Evolutionary conservation across 2,329 filamentous ascomycete species (phyloP).

Genomic region (Exophiala aquamarina): DNA sequence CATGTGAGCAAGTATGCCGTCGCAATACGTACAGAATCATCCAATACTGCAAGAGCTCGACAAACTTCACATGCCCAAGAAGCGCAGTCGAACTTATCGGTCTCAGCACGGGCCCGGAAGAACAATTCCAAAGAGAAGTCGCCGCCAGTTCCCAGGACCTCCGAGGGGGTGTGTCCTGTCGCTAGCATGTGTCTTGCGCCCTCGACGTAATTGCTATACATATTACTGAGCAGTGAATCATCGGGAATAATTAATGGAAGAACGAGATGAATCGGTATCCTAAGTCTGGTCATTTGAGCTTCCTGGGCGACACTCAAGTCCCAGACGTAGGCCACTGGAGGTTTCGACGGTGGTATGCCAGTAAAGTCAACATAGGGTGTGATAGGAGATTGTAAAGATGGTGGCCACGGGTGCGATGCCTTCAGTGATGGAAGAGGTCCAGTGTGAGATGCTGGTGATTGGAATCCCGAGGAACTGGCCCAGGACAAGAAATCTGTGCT

Average conservation of each 20-base stretch:
- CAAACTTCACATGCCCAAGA: constrained; percentile 24
- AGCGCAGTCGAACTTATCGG: constrained; percentile 19
- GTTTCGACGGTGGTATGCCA: not conserved
- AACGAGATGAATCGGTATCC: constrained; percentile 19
- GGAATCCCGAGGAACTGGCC: not conserved
- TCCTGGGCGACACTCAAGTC: constrained; percentile 21
- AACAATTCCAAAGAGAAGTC: constrained; percentile 19
- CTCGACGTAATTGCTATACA: constrained; percentile 20
- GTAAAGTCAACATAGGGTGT: not conserved
- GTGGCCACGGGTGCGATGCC: not conserved
- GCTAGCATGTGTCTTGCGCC: constrained; percentile 20
- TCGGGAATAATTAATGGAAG: constrained; percentile 18
- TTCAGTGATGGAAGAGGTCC: not conserved
- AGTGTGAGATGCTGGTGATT: not conserved
- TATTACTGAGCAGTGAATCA: constrained; percentile 21
- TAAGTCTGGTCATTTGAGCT: constrained; percentile 10
- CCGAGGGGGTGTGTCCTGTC: constrained; percentile 3
- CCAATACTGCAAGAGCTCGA: constrained; percentile 5
- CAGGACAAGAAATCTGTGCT: not conserved
- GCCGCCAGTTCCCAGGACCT: constrained; percentile 12
- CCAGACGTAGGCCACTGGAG: constrained; percentile 5
- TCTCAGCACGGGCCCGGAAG: constrained; percentile 14
- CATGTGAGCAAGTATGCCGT: constrained; percentile 15
- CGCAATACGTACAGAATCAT: constrained; percentile 20
- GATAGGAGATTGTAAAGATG: not conserved